A percentile compares a stretch with the other conserved stretches of the same genome.
Evolutionary conservation across 1,284 basidiomycete genomes (phyloP).

Genomic region (Mycena sp.): DNA sequence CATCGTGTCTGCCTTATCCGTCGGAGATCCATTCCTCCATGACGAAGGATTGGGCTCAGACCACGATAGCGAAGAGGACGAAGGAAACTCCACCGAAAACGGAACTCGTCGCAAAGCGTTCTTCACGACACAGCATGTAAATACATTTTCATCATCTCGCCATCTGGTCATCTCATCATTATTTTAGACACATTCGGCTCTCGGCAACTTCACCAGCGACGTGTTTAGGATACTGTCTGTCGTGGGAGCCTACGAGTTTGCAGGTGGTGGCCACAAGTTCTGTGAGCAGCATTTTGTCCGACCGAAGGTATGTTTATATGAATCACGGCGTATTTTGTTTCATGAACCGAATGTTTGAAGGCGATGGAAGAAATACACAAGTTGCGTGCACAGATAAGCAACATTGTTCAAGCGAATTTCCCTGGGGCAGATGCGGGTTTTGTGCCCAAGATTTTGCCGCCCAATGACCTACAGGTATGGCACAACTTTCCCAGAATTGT

Average conservation of each 20-base stretch:
- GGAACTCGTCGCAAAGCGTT: conserved; percentile 75
- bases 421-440: conserved; percentile 70
- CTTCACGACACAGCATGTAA: conserved; percentile 84
- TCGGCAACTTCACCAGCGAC: conserved; percentile 91
- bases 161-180: conserved; percentile 20
- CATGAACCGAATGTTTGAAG: conserved; percentile 51
- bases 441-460: conserved; percentile 73
- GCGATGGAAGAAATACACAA: conserved; percentile 99
- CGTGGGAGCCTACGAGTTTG: conserved; percentile 96
- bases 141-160: conserved; percentile 33
- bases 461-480: conserved; percentile 77
- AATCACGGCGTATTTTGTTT: neutral
- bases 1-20: conserved; percentile 92
- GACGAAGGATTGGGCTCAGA: conserved; percentile 63
- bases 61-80: conserved; percentile 57
- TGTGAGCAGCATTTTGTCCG: conserved; percentile 94
- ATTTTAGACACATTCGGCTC: conserved; percentile 75
- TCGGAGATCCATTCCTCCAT: conserved; percentile 95
- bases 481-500: conserved; percentile 5
- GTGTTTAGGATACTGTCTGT: conserved; percentile 90
- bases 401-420: conserved; percentile 82
- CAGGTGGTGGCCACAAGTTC: conserved; percentile 83
- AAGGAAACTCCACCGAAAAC: conserved; percentile 35
- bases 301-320: conserved; percentile 72
- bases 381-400: conserved; percentile 90